These are phyloP conservation scores for Garcileccinum viscosum DNA, from an alignment of 1,284 basidiomycete genomes.

Conservation along the genomic window DNA sequence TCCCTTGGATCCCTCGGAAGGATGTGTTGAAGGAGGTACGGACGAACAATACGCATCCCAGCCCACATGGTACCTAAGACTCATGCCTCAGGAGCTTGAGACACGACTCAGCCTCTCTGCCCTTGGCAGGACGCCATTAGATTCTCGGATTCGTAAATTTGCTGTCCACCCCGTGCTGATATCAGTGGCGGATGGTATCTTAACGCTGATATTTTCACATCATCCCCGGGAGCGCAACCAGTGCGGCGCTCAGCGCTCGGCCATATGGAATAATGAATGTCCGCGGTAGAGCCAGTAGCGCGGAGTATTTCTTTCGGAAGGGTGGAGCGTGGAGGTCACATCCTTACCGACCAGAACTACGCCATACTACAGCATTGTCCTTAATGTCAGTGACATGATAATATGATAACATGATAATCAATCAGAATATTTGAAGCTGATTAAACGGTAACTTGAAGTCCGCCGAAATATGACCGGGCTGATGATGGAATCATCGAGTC, in stretches of 20 bases:
- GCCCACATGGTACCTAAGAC: too few species aligned
- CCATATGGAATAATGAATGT: too few species aligned
- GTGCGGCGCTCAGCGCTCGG: too few species aligned
- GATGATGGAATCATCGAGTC: neutral
- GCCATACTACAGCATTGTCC: neutral
- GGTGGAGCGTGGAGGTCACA: neutral
- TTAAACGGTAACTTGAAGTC: too few species aligned
- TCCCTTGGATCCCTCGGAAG: neutral
- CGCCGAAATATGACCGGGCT: neutral
- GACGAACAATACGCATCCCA: too few species aligned
- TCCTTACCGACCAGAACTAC: neutral
- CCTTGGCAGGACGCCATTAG: neutral
- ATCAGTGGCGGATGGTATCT: neutral
- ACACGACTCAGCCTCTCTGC: neutral
- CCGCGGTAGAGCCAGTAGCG: neutral
- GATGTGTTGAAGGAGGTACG: neutral
- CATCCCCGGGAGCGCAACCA: too few species aligned
- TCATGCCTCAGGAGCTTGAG: too few species aligned
- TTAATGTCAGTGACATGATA: neutral
- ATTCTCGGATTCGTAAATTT: neutral
- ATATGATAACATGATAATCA: neutral
- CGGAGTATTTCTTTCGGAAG: neutral
- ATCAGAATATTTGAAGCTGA: neutral
- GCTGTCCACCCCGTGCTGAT: neutral
- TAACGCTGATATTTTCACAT: neutral